These are phyloP conservation scores for Mycocentrospora acerina DNA, from an alignment of 2,329 filamentous ascomycete species.

Conservation along the genomic window DNA sequence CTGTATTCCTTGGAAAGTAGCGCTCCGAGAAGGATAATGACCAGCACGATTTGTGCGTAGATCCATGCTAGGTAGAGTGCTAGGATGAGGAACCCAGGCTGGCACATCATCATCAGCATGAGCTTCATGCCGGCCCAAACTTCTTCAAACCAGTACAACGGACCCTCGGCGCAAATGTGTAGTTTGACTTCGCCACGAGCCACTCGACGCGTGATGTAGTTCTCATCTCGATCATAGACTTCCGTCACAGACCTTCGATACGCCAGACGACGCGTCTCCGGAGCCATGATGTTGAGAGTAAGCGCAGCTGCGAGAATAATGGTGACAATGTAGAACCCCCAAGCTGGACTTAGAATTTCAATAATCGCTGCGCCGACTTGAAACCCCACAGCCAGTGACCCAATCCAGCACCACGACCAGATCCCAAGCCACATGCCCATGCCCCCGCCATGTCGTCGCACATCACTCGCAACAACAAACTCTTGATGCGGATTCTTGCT, in stretches of 20 bases:
- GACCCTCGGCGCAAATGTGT: slow-evolving; percentile 70
- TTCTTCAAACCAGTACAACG: slow-evolving; percentile 76
- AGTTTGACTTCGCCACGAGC: slow-evolving; percentile 75
- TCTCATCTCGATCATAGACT: slow-evolving; percentile 49
- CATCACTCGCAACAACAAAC: slow-evolving; percentile 65
- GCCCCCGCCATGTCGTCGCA: slow-evolving; percentile 73
- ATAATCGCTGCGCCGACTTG: slow-evolving; percentile 71
- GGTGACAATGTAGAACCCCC: slow-evolving; percentile 76
- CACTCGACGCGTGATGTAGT: slow-evolving; percentile 55
- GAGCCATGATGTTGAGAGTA: slow-evolving; percentile 68
- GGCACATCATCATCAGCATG: slow-evolving; percentile 68
- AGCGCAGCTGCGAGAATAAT: slow-evolving; percentile 66
- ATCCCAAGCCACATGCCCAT: slow-evolving; percentile 71
- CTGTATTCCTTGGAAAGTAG: slow-evolving; percentile 69
- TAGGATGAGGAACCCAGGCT: slow-evolving; percentile 72
- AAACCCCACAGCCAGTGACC: slow-evolving; percentile 71
- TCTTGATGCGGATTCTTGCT: slow-evolving; percentile 73
- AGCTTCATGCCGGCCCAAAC: slow-evolving; percentile 69
- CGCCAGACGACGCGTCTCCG: slow-evolving; percentile 69
- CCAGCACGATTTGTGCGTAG: slow-evolving; percentile 72
- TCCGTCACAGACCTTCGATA: slow-evolving; percentile 70
- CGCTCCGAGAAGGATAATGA: slow-evolving; percentile 70
- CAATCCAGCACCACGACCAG: slow-evolving; percentile 73
- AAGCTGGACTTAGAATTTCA: slow-evolving; percentile 62
- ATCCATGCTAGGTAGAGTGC: slow-evolving; percentile 76